These are phyloP conservation scores for Leptographium flavum DNA, from an alignment of 2,329 filamentous ascomycete genomes.

Conservation along the genomic window DNA sequence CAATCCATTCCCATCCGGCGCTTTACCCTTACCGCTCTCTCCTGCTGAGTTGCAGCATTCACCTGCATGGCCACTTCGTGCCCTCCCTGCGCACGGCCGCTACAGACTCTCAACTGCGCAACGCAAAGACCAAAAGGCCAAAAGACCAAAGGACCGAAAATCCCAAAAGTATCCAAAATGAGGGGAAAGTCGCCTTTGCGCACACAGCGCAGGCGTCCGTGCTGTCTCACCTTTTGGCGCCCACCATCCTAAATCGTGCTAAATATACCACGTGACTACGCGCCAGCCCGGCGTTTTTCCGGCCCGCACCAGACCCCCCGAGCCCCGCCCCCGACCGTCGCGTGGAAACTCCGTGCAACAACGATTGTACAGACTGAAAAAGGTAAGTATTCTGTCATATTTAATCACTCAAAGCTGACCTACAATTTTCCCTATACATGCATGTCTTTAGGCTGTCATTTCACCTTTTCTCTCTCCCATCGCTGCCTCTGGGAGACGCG, in stretches of 20 bases:
- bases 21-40: not conserved
- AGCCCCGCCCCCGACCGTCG: constrained; percentile 5
- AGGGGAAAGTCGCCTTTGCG: not conserved
- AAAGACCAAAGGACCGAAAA: too few relatives aligned
- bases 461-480: not conserved
- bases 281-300: constrained; percentile 7
- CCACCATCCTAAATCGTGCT: not conserved
- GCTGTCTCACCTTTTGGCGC: not conserved
- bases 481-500: constrained; percentile 7
- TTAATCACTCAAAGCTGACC: too few relatives aligned
- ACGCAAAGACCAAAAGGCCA: too few relatives aligned
- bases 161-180: not conserved
- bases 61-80: not conserved
- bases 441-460: not conserved
- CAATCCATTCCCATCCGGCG: not conserved
- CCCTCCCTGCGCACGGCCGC: not conserved
- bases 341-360: not conserved
- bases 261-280: constrained; percentile 10
- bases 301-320: not conserved
- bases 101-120: too few relatives aligned
- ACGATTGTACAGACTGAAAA: too few relatives aligned
- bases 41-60: too few relatives aligned
- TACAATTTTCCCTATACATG: too few relatives aligned
- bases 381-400: too few relatives aligned
- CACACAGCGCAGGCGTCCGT: not conserved